Percentiles rank a stretch among this genome's conserved stretches.
Evolutionary conservation across 2,329 filamentous ascomycete genomes (phyloP).

Genomic region (Juglanconis oblonga): DNA sequence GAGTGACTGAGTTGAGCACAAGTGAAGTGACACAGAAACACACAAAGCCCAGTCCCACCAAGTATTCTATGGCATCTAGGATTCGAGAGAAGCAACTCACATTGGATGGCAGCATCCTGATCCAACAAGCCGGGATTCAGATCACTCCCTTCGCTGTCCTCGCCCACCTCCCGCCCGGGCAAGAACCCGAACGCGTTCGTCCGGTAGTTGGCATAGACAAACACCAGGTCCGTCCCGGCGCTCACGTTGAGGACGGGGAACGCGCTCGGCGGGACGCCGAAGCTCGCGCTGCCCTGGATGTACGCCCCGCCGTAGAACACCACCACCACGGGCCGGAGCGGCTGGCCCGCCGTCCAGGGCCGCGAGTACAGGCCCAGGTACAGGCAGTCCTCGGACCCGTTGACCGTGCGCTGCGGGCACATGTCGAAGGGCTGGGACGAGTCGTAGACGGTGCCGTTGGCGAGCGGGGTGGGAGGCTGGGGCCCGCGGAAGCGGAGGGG

Average conservation of each 20-base stretch:
- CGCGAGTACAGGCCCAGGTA: constrained; percentile 59
- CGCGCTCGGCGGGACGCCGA: constrained; percentile 52
- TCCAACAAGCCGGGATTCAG: constrained; percentile 51
- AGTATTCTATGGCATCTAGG: no score
- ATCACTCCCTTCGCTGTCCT: constrained; percentile 38
- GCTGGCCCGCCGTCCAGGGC: constrained; percentile 45
- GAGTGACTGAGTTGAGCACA: neutral
- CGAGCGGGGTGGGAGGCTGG: constrained; percentile 49
- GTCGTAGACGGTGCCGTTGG: constrained; percentile 47
- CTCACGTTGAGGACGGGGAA: constrained; percentile 59
- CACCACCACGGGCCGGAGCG: constrained; percentile 55
- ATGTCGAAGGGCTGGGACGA: constrained; percentile 54
- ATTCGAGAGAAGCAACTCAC: constrained; percentile 20
- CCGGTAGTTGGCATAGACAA: constrained; percentile 49
- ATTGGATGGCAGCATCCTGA: constrained; percentile 46
- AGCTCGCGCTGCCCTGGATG: constrained; percentile 54
- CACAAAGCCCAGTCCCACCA: no score
- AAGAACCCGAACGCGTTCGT: constrained; percentile 57
- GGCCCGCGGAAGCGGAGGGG: constrained; percentile 59
- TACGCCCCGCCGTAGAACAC: constrained; percentile 62
- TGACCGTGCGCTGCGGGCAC: constrained; percentile 56
- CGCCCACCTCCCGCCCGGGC: constrained; percentile 43
- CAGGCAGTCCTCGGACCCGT: constrained; percentile 58
- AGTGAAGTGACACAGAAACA: no score
- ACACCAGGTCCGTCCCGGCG: constrained; percentile 43